A percentile compares a stretch with the other conserved stretches of the same genome.
phyloP scores from a whole-genome alignment of 345 rosid species.

The Hibiscus syriacus region DNA sequence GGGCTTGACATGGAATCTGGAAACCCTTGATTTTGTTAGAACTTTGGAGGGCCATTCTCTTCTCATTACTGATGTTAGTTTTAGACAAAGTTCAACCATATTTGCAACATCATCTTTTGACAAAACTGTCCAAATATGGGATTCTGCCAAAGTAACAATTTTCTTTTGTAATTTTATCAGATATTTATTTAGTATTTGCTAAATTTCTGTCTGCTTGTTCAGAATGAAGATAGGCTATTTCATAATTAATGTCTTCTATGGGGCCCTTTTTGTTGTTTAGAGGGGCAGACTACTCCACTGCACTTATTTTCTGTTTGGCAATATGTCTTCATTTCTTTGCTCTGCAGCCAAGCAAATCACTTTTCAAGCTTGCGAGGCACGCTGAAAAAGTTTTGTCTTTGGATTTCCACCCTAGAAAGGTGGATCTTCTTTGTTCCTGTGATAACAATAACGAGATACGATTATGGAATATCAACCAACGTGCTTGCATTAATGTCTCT shows the following conservation, averaged over 20 bases:
- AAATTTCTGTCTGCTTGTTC: neutral
- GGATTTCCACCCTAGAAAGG: constrained; percentile 29
- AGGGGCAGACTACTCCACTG: neutral
- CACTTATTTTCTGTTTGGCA: neutral
- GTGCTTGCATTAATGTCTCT: constrained; percentile 6
- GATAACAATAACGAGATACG: no score
- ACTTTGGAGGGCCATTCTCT: constrained; percentile 16
- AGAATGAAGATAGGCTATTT: no score
- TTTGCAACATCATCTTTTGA: constrained; percentile 32
- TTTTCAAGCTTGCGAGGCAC: constrained; percentile 20
- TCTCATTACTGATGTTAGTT: constrained; percentile 28
- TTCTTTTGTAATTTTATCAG: neutral
- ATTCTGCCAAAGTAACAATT: constrained; percentile 20
- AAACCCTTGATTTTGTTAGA: neutral
- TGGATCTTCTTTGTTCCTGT: constrained; percentile 25
- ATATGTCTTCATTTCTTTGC: neutral
- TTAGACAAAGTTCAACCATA: constrained; percentile 20
- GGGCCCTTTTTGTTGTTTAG: neutral
- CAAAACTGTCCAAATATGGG: constrained; percentile 25
- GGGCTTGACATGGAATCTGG: constrained; percentile 23
- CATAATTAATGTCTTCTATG: neutral
- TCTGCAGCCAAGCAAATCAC: constrained; percentile 21
- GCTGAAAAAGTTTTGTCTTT: constrained; percentile 21
- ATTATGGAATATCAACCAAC: constrained; percentile 20
- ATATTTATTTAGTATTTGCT: neutral